Conservation (phyloP, 768 basidiomycete genomes). For the Boletus fagicola region DNA sequence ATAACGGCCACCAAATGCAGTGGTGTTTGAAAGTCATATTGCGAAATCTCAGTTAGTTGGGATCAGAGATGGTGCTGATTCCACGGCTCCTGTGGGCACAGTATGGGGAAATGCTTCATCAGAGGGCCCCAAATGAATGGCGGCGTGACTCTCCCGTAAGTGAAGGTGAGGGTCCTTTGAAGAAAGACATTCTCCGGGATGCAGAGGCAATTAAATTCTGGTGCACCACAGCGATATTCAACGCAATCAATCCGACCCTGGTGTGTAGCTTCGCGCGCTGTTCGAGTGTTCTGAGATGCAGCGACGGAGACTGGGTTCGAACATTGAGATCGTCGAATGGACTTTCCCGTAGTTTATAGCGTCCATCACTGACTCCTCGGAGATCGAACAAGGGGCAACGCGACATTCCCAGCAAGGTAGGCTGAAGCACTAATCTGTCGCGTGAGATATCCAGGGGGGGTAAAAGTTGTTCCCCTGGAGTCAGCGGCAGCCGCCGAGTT, state of each 20-base stretch:
- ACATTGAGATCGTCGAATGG: conserved; percentile 13
- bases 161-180: background rate
- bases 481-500: conserved; percentile 17
- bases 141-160: background rate
- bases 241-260: conserved; percentile 20
- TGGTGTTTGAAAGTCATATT: conserved; percentile 22
- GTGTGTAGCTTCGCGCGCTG: conserved; percentile 2
- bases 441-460: conserved; percentile 23
- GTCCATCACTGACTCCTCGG: conserved; percentile 26
- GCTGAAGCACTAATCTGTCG: conserved; percentile 17
- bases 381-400: conserved; percentile 18
- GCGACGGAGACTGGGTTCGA: conserved; percentile 5
- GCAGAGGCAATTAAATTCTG: background rate
- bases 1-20: conserved; percentile 18
- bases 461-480: conserved; percentile 15
- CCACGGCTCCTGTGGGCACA: conserved; percentile 14
- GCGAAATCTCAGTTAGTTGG: conserved; percentile 18
- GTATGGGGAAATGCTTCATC: conserved; percentile 7
- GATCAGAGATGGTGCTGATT: conserved; percentile 24
- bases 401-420: conserved; percentile 12
- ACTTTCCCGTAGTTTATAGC: conserved; percentile 6
- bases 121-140: background rate
- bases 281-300: conserved; percentile 7
- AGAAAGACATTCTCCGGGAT: conserved; percentile 3
- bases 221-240: conserved; percentile 7